Base-by-base conservation (phyloP, 2,329 filamentous ascomycete genomes). In the Sphaerulina musiva region DNA sequence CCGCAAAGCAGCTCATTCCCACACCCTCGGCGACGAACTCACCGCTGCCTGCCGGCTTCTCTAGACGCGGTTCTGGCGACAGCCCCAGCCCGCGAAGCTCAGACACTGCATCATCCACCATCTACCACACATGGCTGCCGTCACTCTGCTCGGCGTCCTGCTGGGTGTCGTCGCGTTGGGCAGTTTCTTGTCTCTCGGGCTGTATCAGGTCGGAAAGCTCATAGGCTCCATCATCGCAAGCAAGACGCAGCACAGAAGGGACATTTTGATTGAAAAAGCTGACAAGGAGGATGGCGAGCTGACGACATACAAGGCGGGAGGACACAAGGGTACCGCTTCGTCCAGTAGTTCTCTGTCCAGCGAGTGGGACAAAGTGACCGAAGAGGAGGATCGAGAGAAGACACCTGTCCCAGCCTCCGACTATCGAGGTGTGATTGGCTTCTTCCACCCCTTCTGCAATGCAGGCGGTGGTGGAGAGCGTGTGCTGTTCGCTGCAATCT, bases 381-480 rank as follows among this genome's bases (percentile, higher is more conserved):
- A 55, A 31, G 46, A 49, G 17, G 72, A 76, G 36, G 72, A 77
- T 64, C 75, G 69, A 59, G 51, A 53, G 17, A 47, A 34, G 14
- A 53, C 51, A 26, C 48, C 48, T 26, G 70, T 69, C 66, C 74
- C 74, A 39, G 72, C 69, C 46, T 75, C 79, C 61, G 78, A 86
- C 44, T 96, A 88, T 87, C 78, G 84, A 58, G 91, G 91, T 32
- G 83, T 96, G 50, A 82, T 97, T 59, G 93, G 89, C 45, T 97
- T 98, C 78, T 95, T 98, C 69, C 93, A 98, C 71, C 93, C 93
- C 1, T 98, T 96, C 71, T 97, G 93, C 73, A 97, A 98, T 75
- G 93, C 93, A 48, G 93, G 93, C 52, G 93, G 93, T 29, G 93
- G 93, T 57, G 93, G 93, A 59, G 93, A 98, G 73, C 80, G 93